phyloP scores from a whole-genome alignment of 306 rosid genomes.

The Prunus campanulata region DNA sequence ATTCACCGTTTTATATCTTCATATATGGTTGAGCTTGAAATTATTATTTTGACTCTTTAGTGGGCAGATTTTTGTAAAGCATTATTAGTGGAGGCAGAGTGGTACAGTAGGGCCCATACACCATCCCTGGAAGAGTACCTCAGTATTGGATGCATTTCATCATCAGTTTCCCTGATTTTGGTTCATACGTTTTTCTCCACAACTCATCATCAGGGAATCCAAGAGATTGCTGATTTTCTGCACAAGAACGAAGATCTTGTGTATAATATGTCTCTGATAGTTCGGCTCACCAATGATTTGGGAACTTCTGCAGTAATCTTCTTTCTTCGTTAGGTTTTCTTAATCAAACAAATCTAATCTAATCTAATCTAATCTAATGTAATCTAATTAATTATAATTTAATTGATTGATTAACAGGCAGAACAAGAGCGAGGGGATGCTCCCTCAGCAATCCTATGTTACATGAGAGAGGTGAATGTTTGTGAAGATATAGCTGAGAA shows the following conservation, averaged over 20 bases:
- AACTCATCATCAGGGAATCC: conserved; percentile 11
- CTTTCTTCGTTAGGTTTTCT: neutral
- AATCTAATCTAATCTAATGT: neutral
- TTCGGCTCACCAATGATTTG: conserved; percentile 37
- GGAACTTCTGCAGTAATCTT: conserved; percentile 30
- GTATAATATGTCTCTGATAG: conserved; percentile 28
- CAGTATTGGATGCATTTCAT: conserved; percentile 54
- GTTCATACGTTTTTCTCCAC: conserved; percentile 37
- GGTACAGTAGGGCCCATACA: conserved; percentile 40
- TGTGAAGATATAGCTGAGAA: conserved; percentile 44
- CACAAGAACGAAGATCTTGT: conserved; percentile 21
- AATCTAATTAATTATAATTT: too few relatives aligned
- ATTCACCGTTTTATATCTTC: neutral
- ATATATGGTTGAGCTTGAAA: too few relatives aligned
- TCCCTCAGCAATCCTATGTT: conserved; percentile 52
- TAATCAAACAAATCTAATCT: too few relatives aligned
- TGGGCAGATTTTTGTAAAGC: conserved; percentile 61
- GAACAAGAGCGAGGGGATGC: conserved; percentile 65
- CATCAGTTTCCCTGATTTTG: conserved; percentile 46
- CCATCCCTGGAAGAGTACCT: conserved; percentile 56
- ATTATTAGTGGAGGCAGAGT: conserved; percentile 56
- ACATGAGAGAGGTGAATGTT: conserved; percentile 42
- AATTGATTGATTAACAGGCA: conserved; percentile 28
- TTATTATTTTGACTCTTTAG: conserved; percentile 11
- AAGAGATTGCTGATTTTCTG: conserved; percentile 20